Percentiles rank a stretch among this genome's conserved stretches.
These are phyloP conservation scores for Entophlyctis luteolus DNA, from an alignment of 192 early-diverging fungal species.

Conservation along the genomic window DNA sequence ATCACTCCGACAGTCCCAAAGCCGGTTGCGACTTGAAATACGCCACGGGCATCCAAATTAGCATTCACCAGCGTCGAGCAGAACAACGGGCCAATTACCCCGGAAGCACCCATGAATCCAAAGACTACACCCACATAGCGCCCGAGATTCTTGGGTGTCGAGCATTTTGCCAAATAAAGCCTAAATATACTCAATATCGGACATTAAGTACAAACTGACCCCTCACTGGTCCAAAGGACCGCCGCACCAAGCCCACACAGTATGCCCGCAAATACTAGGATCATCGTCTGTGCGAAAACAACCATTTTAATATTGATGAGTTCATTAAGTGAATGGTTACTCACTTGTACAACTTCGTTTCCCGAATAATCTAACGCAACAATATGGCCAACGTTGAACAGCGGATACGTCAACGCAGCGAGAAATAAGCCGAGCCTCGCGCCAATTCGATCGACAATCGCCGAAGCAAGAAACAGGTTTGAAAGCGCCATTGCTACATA, in stretches of 20 bases:
- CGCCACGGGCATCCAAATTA: not conserved
- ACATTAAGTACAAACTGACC: too few species aligned
- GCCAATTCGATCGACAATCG: conserved; percentile 1
- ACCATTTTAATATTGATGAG: not conserved
- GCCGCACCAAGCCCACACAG: not conserved
- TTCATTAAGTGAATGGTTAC: not conserved
- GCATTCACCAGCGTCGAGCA: not conserved
- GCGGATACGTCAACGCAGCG: conserved; percentile 9
- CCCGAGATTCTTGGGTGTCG: not conserved
- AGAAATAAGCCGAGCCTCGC: not conserved
- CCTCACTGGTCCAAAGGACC: not conserved
- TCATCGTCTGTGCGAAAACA: not conserved
- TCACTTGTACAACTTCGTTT: not conserved
- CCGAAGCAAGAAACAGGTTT: conserved; percentile 2
- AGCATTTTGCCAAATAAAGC: not conserved
- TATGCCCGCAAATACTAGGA: not conserved
- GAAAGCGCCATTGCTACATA: conserved; percentile 13
- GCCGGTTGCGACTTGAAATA: not conserved
- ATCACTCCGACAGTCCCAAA: not conserved
- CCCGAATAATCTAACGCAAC: not conserved
- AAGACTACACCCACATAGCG: conserved; percentile 1
- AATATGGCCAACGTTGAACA: not conserved
- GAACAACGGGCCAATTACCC: not conserved
- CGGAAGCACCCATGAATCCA: not conserved
- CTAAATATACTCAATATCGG: too few species aligned